Percentiles rank a stretch among this genome's conserved stretches.
These are phyloP conservation scores for Apocynum venetum DNA, from an alignment of 257 asterid genomes.

Conservation along the genomic window DNA sequence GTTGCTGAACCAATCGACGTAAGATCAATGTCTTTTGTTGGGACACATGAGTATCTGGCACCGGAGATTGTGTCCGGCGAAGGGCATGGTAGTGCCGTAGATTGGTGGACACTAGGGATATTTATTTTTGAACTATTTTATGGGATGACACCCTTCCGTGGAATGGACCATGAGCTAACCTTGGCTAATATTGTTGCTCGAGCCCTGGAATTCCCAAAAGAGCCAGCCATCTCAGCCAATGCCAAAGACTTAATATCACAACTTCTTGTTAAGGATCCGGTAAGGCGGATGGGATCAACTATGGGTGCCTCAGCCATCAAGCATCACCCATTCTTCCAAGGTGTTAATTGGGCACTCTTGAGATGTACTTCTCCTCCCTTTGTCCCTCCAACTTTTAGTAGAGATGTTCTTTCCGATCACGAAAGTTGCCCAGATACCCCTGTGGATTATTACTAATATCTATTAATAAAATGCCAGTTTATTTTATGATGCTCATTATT, in stretches of 20 bases:
- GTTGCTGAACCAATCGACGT: slow-evolving; percentile 74
- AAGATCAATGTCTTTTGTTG: slow-evolving; percentile 72
- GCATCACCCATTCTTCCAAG: slow-evolving; percentile 64
- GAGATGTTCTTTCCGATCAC: slow-evolving; percentile 35
- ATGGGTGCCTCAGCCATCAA: slow-evolving; percentile 69
- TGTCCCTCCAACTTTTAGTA: slow-evolving; percentile 46
- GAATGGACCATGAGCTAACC: slow-evolving; percentile 63
- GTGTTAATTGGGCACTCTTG: slow-evolving; percentile 73
- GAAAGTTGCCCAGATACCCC: slow-evolving; percentile 41
- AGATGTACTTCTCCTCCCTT: slow-evolving; percentile 69
- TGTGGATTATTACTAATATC: slow-evolving; percentile 46
- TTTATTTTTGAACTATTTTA: slow-evolving; percentile 64
- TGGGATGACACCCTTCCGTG: slow-evolving; percentile 69
- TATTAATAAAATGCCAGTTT: background rate
- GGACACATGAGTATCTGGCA: slow-evolving; percentile 79
- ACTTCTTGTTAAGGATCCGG: slow-evolving; percentile 60
- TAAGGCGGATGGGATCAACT: slow-evolving; percentile 50
- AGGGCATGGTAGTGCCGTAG: slow-evolving; percentile 77
- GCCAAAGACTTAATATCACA: slow-evolving; percentile 62
- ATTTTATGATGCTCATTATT: too few species aligned
- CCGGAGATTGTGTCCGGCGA: slow-evolving; percentile 81
- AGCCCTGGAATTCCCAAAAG: slow-evolving; percentile 69
- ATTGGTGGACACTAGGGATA: slow-evolving; percentile 79
- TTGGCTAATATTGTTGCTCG: slow-evolving; percentile 68
- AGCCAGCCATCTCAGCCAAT: slow-evolving; percentile 38